Conservation (phyloP, 2,329 filamentous ascomycete genomes). For the Colletotrichum chrysophilum region DNA sequence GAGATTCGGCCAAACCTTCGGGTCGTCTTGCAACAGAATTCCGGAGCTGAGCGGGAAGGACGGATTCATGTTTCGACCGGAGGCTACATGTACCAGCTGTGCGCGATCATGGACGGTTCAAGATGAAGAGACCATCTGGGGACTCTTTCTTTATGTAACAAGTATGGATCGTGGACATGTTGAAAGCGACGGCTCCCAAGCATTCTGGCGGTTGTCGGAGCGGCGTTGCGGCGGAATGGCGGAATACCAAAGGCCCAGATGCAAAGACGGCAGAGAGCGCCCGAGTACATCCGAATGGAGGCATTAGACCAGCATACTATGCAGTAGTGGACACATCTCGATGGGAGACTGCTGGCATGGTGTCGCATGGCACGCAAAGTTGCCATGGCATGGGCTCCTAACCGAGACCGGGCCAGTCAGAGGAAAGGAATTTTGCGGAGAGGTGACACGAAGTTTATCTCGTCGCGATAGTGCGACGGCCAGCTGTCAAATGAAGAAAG, state of each 20-base stretch:
- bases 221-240: neutral
- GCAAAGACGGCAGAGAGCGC: neutral
- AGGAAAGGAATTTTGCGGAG: neutral
- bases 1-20: neutral
- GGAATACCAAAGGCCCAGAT: neutral
- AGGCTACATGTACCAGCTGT: neutral
- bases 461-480: neutral
- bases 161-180: neutral
- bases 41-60: neutral
- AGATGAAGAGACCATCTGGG: neutral
- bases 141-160: neutral
- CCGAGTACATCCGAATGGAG: neutral
- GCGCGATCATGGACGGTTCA: neutral
- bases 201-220: neutral
- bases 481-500: conserved; percentile 9
- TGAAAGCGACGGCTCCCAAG: neutral
- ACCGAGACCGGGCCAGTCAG: neutral
- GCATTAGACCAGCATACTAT: neutral
- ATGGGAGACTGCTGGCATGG: neutral
- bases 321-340: neutral
- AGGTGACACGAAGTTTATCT: conserved; percentile 4
- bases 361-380: neutral
- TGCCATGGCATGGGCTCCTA: neutral
- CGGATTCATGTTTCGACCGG: neutral
- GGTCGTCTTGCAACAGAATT: neutral